Evolutionary conservation across 371 early-diverging fungal genomes (phyloP).

Genomic region (Rhizopus delemar): DNA sequence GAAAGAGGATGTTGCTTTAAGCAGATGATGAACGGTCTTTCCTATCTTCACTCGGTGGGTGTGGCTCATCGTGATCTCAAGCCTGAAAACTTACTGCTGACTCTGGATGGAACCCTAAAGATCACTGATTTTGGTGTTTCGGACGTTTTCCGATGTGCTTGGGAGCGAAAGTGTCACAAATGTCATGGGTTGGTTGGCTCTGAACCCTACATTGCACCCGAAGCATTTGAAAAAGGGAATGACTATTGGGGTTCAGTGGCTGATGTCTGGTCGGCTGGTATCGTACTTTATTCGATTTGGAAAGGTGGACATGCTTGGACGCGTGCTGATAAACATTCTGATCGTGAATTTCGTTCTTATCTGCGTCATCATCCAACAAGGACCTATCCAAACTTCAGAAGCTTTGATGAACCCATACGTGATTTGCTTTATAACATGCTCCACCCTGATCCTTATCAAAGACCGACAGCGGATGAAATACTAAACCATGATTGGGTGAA

Average conservation of each 20-base stretch:
- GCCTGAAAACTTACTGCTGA: slow-evolving; percentile 89
- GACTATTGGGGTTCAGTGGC: slow-evolving; percentile 75
- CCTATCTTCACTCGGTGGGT: slow-evolving; percentile 87
- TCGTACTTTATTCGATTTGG: slow-evolving; percentile 77
- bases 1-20: slow-evolving; percentile 85
- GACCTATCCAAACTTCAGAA: slow-evolving; percentile 63
- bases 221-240: slow-evolving; percentile 59
- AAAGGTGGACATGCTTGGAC: slow-evolving; percentile 77
- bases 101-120: slow-evolving; percentile 76
- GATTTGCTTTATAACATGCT: slow-evolving; percentile 75
- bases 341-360: slow-evolving; percentile 68
- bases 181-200: slow-evolving; percentile 81
- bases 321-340: slow-evolving; percentile 60
- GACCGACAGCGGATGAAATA: slow-evolving; percentile 64
- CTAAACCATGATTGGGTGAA: slow-evolving; percentile 69
- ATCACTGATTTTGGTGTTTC: slow-evolving; percentile 97
- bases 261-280: slow-evolving; percentile 81
- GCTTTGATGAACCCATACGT: slow-evolving; percentile 52
- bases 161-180: slow-evolving; percentile 66
- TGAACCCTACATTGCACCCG: slow-evolving; percentile 89
- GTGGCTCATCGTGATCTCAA: slow-evolving; percentile 90
- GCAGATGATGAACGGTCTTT: slow-evolving; percentile 85
- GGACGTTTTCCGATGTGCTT: slow-evolving; percentile 83
- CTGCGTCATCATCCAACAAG: slow-evolving; percentile 51
- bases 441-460: slow-evolving; percentile 74